These are phyloP conservation scores for Tolypocladium album DNA, from an alignment of 2,329 filamentous ascomycete genomes.

Conservation along the genomic window DNA sequence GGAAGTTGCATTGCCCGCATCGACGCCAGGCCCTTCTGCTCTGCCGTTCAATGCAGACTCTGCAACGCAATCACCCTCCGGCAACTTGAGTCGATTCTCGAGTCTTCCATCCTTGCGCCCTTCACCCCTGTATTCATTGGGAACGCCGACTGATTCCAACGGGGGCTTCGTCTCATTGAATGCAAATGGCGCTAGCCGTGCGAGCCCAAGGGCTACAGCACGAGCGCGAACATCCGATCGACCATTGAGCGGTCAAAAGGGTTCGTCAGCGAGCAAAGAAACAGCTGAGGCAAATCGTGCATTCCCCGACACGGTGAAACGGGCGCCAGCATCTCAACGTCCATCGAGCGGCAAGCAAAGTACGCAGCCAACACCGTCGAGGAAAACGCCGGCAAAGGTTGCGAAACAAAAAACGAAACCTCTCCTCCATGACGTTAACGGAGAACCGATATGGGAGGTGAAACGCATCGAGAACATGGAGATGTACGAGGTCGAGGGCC, in stretches of 20 bases:
- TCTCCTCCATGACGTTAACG: conserved; percentile 1
- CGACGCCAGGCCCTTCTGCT: neutral
- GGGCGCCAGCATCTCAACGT: neutral
- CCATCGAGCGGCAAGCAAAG: neutral
- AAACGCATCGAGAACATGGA: conserved; percentile 32
- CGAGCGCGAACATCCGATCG: neutral
- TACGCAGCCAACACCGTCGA: neutral
- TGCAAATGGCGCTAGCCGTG: neutral
- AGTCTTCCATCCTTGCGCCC: neutral
- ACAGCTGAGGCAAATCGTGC: neutral
- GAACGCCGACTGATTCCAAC: neutral
- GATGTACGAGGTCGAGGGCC: conserved; percentile 24
- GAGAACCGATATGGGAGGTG: conserved; percentile 28
- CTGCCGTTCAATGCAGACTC: neutral
- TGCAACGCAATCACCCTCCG: neutral
- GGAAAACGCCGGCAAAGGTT: neutral
- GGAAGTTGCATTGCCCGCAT: neutral
- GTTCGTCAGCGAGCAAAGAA: neutral
- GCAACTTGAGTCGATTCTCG: neutral
- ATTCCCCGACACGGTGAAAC: neutral
- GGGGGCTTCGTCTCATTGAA: neutral
- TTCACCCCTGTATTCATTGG: neutral
- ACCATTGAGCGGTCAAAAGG: neutral
- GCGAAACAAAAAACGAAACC: neutral
- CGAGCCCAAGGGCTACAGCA: neutral